Percentiles rank a stretch among this genome's conserved stretches.
Conservation (phyloP, 2,329 filamentous ascomycete species). For the Phaeosphaeria sp. region DNA sequence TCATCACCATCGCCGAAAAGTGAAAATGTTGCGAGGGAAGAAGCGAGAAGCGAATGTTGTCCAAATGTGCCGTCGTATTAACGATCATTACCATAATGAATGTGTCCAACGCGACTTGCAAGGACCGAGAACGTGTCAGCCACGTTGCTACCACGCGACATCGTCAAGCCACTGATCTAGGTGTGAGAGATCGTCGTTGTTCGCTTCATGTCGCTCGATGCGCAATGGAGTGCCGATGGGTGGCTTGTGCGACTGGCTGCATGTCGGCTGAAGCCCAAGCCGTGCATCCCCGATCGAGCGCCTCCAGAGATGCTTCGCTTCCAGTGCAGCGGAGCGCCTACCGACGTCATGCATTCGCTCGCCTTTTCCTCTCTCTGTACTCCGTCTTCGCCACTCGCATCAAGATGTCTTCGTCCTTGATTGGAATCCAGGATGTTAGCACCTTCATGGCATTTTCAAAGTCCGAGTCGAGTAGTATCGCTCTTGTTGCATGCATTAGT, state of each 20-base stretch:
- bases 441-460: constrained; percentile 99
- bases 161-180: constrained; percentile 44
- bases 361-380: constrained; percentile 74
- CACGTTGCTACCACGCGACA: constrained; percentile 42
- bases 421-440: constrained; percentile 89
- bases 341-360: constrained; percentile 39
- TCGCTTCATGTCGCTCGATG: constrained; percentile 32
- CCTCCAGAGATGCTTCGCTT: constrained; percentile 10
- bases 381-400: constrained; percentile 90
- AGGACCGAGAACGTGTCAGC: constrained; percentile 34
- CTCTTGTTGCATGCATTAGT: constrained; percentile 86
- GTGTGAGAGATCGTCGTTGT: constrained; percentile 36
- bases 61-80: neutral
- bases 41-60: constrained; percentile 1
- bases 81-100: neutral
- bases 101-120: constrained; percentile 19
- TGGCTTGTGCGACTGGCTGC: constrained; percentile 19
- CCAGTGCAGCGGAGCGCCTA: constrained; percentile 14
- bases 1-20: neutral
- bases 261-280: constrained; percentile 20
- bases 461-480: constrained; percentile 88
- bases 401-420: constrained; percentile 91
- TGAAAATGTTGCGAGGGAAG: neutral
- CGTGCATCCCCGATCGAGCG: constrained; percentile 14
- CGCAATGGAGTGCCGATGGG: constrained; percentile 28